Conservation (phyloP, 768 basidiomycete genomes). For the Boletus barrowsii region DNA sequence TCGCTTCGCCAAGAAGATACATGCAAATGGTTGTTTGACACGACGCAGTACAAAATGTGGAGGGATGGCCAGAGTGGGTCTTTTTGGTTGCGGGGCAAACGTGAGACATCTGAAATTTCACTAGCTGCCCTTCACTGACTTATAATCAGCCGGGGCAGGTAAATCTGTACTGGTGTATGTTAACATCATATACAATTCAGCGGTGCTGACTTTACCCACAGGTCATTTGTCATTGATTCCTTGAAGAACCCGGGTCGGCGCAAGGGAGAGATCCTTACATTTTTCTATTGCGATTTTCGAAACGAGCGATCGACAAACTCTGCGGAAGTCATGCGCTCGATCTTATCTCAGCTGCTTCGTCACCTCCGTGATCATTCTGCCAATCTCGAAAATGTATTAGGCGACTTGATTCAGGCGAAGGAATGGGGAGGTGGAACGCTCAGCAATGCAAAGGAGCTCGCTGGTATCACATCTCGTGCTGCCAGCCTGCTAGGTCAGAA, state of each 20-base stretch:
- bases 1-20: neutral
- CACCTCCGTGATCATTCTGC: neutral
- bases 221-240: conserved; percentile 3
- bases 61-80: neutral
- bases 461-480: neutral
- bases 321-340: conserved; percentile 3
- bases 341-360: neutral
- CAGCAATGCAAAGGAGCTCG: neutral
- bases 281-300: conserved; percentile 4
- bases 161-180: conserved; percentile 11
- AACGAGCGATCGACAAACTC: neutral
- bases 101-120: neutral
- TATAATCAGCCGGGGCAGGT: neutral
- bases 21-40: conserved; percentile 4
- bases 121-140: neutral
- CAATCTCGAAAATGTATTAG: neutral
- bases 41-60: conserved; percentile 3
- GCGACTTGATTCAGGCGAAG: neutral
- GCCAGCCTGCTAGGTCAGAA: neutral
- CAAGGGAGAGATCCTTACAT: neutral
- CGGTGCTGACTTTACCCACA: neutral
- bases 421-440: neutral
- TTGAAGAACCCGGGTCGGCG: neutral
- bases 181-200: neutral
- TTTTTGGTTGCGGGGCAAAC: conserved; percentile 8